Evolutionary conservation across 2,329 filamentous ascomycete genomes (phyloP).

Genomic region (Amauroascus verrucosus): DNA sequence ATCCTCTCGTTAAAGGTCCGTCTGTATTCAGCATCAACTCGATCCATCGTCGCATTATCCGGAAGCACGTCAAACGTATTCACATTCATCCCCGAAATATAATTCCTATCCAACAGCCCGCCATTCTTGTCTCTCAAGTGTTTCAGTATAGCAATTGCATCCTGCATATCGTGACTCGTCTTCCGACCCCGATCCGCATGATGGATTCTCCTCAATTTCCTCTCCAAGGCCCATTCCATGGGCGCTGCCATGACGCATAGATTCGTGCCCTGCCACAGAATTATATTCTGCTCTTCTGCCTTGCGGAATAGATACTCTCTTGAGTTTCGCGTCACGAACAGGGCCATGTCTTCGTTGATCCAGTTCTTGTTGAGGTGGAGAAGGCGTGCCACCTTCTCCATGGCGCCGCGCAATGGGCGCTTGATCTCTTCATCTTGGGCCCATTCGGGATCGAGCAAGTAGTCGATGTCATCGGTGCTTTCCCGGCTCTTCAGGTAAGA

Average conservation of each 20-base stretch:
- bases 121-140: conserved; percentile 19
- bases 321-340: conserved; percentile 22
- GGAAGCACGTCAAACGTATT: conserved; percentile 25
- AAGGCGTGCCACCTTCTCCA: conserved; percentile 19
- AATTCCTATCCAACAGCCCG: conserved; percentile 21
- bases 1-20: conserved; percentile 19
- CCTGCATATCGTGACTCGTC: conserved; percentile 22
- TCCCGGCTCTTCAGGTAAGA: conserved; percentile 25
- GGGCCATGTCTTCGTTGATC: conserved; percentile 27
- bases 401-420: conserved; percentile 21
- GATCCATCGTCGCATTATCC: conserved; percentile 23
- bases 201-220: conserved; percentile 28
- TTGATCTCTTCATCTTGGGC: conserved; percentile 26
- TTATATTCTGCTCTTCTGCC: conserved; percentile 26
- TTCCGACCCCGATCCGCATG: conserved; percentile 19
- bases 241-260: conserved; percentile 26
- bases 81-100: conserved; percentile 23
- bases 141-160: conserved; percentile 25
- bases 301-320: conserved; percentile 22
- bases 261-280: conserved; percentile 23
- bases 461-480: conserved; percentile 27
- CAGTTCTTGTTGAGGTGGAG: conserved; percentile 22
- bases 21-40: conserved; percentile 24
- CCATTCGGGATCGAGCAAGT: conserved; percentile 26
- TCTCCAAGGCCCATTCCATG: conserved; percentile 29